A percentile compares a stretch with the other conserved stretches of the same genome.
These are phyloP conservation scores for Suhomyces faveliae DNA, from an alignment of 805 yeast genomes.

Conservation along the genomic window DNA sequence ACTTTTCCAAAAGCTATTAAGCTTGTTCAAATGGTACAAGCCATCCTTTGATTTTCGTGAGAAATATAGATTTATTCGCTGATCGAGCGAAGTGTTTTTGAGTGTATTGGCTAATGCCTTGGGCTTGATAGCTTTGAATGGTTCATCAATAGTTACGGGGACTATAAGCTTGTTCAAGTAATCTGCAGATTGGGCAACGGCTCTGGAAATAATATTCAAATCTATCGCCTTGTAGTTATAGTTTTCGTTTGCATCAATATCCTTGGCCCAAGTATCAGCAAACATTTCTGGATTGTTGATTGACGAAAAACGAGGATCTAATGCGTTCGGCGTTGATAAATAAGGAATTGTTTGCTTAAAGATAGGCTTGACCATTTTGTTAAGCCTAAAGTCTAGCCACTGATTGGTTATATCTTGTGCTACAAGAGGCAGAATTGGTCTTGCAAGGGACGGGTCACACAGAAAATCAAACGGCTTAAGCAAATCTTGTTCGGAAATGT, in stretches of 20 bases:
- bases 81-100: slow-evolving; percentile 15
- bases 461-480: slow-evolving; percentile 19
- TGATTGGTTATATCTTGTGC: slow-evolving; percentile 53
- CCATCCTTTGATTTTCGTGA: slow-evolving; percentile 4
- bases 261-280: slow-evolving; percentile 45
- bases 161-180: slow-evolving; percentile 10
- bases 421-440: slow-evolving; percentile 55
- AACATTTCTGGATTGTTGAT: slow-evolving; percentile 28
- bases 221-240: slow-evolving; percentile 45
- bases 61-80: slow-evolving; percentile 11
- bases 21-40: slow-evolving; percentile 8
- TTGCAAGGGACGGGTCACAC: slow-evolving; percentile 36
- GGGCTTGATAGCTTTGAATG: slow-evolving; percentile 2
- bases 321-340: slow-evolving; percentile 48
- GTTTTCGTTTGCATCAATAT: slow-evolving; percentile 49
- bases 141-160: slow-evolving; percentile 4
- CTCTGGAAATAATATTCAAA: slow-evolving; percentile 26
- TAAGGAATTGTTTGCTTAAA: slow-evolving; percentile 55
- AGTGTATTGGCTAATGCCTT: neutral
- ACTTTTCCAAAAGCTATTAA: slow-evolving; percentile 17
- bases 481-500: slow-evolving; percentile 13
- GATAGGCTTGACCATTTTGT: slow-evolving; percentile 19
- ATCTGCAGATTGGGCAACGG: slow-evolving; percentile 12
- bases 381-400: slow-evolving; percentile 38
- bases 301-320: slow-evolving; percentile 34